Evolutionary conservation across 2,329 filamentous ascomycete species (phyloP).

Genomic region (Paramyrothecium sp.): DNA sequence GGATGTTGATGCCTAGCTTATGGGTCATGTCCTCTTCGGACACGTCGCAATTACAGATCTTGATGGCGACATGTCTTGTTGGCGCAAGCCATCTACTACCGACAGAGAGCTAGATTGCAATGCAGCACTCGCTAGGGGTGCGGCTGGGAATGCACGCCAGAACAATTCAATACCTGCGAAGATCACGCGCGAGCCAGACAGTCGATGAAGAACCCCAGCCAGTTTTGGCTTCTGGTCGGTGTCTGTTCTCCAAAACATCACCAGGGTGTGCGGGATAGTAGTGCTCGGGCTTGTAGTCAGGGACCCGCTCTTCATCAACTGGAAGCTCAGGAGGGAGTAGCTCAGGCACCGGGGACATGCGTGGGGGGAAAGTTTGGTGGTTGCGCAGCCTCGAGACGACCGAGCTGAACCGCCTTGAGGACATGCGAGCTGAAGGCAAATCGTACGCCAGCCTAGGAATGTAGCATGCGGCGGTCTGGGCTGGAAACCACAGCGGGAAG

Average conservation of each 20-base stretch:
- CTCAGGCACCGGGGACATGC: conserved; percentile 12
- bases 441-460: too few species aligned
- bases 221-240: conserved; percentile 31
- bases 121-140: not conserved
- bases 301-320: conserved; percentile 19
- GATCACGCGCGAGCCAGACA: conserved; percentile 31
- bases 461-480: too few species aligned
- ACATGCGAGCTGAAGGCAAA: too few species aligned
- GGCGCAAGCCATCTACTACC: not conserved
- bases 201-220: conserved; percentile 35
- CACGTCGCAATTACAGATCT: conserved; percentile 17
- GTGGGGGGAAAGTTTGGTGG: too few species aligned
- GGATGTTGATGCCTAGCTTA: conserved; percentile 13
- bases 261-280: conserved; percentile 29
- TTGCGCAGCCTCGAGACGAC: too few species aligned
- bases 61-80: conserved; percentile 17
- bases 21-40: conserved; percentile 16
- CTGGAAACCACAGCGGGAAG: too few species aligned
- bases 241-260: conserved; percentile 28
- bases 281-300: conserved; percentile 16
- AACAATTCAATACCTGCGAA: conserved; percentile 5
- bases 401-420: too few species aligned
- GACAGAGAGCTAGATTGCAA: not conserved
- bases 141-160: not conserved
- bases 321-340: conserved; percentile 7